Evolutionary conservation across 176 grass and related monocot genomes (phyloP), one percentile per base, ranked within the genome.

Genomic region (Miscanthus lutarioriparius): DNA sequence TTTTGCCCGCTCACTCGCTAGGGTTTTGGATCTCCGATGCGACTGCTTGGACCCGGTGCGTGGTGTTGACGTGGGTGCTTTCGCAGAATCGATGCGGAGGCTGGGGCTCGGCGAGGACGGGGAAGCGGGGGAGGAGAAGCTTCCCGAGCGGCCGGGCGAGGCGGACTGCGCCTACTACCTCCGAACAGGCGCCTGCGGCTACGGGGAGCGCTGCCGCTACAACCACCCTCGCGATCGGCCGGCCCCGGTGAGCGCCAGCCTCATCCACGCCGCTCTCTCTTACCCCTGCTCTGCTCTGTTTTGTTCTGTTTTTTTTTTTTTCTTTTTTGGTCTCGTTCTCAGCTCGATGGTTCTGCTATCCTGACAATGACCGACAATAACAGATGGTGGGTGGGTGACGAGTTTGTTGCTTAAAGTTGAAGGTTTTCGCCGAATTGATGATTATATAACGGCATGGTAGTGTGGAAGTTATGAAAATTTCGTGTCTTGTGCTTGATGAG

Each of bases 171-270:
- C 86, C 71, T 96, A 93, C 87, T 99, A 90, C 88, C 81, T 99
- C 76, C 91, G 96, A 63, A 99, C 91, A 14, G 96, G 96, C 64
- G 48, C 89, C 28, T 99, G 96, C 85, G 84, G 86, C 65, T 99
- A 99, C 86, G 93, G 96, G 7, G 93, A 92, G 69, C 91, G 59
- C 80, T 99, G 96, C 75, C 91, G 96, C 65, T 99, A 94, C 91
- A 99, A 96, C 87, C 96, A 99, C 69, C 96, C 96, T 1, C 96
- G 81, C 69, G 86, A 93, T 88, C 88, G 83, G 32, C 30, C 91
- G 23, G 32, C 59, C 1, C 32, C 80, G 83, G 93, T 98, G 88
- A 91, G 89, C 41, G 17, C 67, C 64, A 11, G 16, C 16, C 67
- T 15, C 39, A 0, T 23, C 40, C n/a, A 14, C 14, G 39, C 13